phyloP scores from a whole-genome alignment of 2,329 filamentous ascomycete species.

The Arthrobotrys iridis region DNA sequence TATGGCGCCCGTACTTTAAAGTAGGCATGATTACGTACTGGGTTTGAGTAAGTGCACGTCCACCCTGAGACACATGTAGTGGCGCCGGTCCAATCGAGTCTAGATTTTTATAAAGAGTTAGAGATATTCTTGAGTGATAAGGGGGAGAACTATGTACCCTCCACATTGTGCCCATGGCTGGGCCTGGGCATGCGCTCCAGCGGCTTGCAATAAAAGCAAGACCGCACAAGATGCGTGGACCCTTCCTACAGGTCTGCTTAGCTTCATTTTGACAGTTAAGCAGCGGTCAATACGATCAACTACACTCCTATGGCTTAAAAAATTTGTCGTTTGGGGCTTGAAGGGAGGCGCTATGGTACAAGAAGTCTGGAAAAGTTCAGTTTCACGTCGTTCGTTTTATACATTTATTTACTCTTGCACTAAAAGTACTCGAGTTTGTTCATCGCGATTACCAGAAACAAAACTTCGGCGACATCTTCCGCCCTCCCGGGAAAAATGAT shows the following conservation, averaged over 20 bases:
- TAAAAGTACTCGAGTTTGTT: no score
- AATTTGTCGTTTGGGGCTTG: no score
- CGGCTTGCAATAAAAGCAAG: background rate
- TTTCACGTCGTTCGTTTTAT: no score
- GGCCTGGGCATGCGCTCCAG: background rate
- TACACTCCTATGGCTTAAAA: background rate
- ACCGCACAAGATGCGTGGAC: background rate
- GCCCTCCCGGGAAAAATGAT: no score
- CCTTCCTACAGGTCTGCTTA: background rate
- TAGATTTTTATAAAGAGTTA: background rate
- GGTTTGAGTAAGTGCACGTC: conserved; percentile 12
- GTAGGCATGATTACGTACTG: background rate
- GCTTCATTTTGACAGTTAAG: background rate
- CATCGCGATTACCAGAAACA: no score
- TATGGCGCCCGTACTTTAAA: background rate
- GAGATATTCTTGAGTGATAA: background rate
- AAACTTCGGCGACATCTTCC: no score
- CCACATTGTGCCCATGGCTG: conserved; percentile 11
- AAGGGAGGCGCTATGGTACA: no score
- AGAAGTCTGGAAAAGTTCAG: no score
- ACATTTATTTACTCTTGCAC: no score
- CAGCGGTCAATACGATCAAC: background rate
- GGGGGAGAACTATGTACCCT: background rate
- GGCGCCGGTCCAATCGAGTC: conserved; percentile 6
- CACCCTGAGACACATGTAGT: conserved; percentile 27